These are phyloP conservation scores for Lasiodiplodia gonubiensis DNA, from an alignment of 2,329 filamentous ascomycete genomes.

Conservation along the genomic window DNA sequence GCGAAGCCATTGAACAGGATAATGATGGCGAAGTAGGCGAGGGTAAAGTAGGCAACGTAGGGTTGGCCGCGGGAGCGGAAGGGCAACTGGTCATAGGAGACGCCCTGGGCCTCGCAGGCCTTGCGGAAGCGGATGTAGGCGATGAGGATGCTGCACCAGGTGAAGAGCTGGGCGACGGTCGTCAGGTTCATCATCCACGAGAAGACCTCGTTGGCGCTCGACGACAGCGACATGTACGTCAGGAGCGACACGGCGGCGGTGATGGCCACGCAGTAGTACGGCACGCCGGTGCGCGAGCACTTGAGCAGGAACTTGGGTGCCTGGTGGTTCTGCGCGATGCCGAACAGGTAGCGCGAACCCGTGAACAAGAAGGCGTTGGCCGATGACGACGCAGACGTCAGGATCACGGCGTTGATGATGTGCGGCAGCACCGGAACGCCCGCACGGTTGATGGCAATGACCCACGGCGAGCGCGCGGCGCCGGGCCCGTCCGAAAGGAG, in stretches of 20 bases:
- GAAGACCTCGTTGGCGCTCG: conserved; percentile 39
- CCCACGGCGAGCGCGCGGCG: conserved; percentile 46
- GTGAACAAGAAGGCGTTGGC: conserved; percentile 69
- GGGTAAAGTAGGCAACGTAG: conserved; percentile 63
- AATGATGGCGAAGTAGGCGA: conserved; percentile 65
- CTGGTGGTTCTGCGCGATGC: conserved; percentile 56
- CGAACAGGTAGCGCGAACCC: conserved; percentile 59
- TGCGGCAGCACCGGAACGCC: conserved; percentile 71
- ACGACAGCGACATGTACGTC: conserved; percentile 58
- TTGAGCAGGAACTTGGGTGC: conserved; percentile 59
- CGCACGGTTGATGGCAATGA: conserved; percentile 73
- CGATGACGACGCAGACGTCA: conserved; percentile 73
- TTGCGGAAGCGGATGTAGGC: conserved; percentile 38
- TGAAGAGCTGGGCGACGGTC: conserved; percentile 40
- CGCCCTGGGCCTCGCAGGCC: conserved; percentile 36
- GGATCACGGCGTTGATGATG: conserved; percentile 77
- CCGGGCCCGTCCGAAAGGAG: conserved; percentile 53
- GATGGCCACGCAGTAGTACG: conserved; percentile 46
- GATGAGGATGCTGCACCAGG: conserved; percentile 38
- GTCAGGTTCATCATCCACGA: conserved; percentile 42
- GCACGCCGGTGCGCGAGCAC: conserved; percentile 54
- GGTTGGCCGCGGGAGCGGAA: conserved; percentile 56
- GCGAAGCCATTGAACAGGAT: conserved; percentile 67
- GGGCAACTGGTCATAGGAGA: conserved; percentile 47
- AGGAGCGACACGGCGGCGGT: conserved; percentile 60